Conservation (phyloP, 2,329 filamentous ascomycete genomes). For the Beauveria pseudobassiana region DNA sequence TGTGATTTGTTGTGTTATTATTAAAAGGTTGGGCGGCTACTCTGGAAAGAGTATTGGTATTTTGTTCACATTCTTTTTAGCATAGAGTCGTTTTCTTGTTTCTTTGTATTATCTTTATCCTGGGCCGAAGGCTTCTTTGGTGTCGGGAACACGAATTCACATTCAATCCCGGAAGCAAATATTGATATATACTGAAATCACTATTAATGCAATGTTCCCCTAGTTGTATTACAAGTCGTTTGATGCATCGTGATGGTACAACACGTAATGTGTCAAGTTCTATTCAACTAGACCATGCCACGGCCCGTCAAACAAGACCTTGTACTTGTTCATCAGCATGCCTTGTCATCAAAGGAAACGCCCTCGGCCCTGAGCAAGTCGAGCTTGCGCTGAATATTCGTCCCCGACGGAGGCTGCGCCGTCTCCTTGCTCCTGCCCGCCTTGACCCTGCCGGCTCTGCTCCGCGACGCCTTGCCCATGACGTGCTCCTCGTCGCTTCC, state of each 20-base stretch:
- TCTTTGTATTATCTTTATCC: background rate
- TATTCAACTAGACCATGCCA: background rate
- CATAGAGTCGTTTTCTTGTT: background rate
- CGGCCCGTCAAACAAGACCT: conserved; percentile 10
- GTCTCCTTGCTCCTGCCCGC: background rate
- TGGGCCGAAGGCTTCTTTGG: background rate
- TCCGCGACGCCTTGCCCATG: conserved; percentile 6
- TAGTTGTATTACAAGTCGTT: background rate
- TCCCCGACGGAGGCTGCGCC: conserved; percentile 8
- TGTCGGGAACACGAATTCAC: background rate
- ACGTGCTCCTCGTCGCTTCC: background rate
- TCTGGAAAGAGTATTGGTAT: background rate
- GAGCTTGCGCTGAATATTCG: conserved; percentile 9
- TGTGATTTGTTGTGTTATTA: background rate
- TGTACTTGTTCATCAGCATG: conserved; percentile 8
- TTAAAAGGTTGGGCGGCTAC: background rate
- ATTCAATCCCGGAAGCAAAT: background rate
- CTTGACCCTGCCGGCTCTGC: conserved; percentile 5
- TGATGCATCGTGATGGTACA: background rate
- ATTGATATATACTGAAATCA: background rate
- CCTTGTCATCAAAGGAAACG: conserved; percentile 6
- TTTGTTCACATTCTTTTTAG: background rate
- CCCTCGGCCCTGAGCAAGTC: conserved; percentile 6
- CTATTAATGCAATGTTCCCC: background rate
- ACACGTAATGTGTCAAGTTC: background rate